Evolutionary conservation across 23 red algal species (phyloP), one percentile per base, ranked within the genome.

Genomic region (Agarophyton chilense): DNA sequence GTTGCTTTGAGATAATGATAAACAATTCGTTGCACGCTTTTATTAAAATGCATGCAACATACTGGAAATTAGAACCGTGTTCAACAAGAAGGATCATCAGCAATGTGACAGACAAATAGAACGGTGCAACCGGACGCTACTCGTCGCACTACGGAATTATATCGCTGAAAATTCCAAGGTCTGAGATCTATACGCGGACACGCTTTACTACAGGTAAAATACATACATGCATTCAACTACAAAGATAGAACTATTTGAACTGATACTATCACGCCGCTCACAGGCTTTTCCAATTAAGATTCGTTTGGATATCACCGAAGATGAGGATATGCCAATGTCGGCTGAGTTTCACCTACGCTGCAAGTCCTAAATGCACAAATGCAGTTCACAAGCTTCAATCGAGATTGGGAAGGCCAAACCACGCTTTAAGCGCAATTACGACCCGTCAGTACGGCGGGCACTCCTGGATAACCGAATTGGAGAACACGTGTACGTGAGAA

Each of bases 21-120:
- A 67, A 4, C 83, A 88, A 65, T 88, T 88, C 40, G 44, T 46
- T 28, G 32, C 83, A n/a, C 9, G 49, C 38, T 88, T 76, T 72
- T 74, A n/a, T 72, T 66, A 75, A 33, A 66, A 67, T 58, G 44
- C 52, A 60, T 88, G 83, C 47, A 17, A 36, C 26, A 52, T 76
- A 33, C 26, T 52, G 35, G 68, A 49, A 7, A 4, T 72, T 4
- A 76, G 76, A 41, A 67, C 55, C 62, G 0, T 75, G 19, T 73
- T 76, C 52, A 88, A 26, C 14, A 68, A 1, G 19, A 77, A 64
- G 0, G 55, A 55, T 38, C 83, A 88, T 56, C 64, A 40, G 7
- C 83, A 88, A 55, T 53, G 10, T 43, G 58, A 88, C 62, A 66
- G 83, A 0, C 61, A 66, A 36, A 43, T 88, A 24, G 63, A 88